phyloP scores from a whole-genome alignment of 805 yeast genomes.

The Candida qinlingensis region DNA sequence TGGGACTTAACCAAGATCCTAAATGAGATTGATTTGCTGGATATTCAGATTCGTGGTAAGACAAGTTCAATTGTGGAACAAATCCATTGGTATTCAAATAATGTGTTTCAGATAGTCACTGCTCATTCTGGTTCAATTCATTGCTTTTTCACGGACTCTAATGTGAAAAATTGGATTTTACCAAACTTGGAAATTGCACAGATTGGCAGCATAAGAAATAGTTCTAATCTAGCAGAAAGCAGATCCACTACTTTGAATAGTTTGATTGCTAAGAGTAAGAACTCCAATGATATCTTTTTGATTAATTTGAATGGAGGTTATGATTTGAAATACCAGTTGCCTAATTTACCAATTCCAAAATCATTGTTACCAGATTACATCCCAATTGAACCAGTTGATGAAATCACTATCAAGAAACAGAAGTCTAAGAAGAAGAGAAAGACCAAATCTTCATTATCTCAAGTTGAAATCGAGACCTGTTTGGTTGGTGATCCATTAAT shows the following conservation, averaged over 20 bases:
- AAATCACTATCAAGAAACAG: slow-evolving; percentile 18
- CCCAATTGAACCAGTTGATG: slow-evolving; percentile 11
- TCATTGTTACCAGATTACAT: slow-evolving; percentile 24
- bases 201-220: slow-evolving; percentile 2
- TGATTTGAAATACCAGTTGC: slow-evolving; percentile 36
- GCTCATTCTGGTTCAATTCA: slow-evolving; percentile 54
- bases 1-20: slow-evolving; percentile 59
- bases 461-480: slow-evolving; percentile 55
- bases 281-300: slow-evolving; percentile 14
- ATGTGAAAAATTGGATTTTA: slow-evolving; percentile 19
- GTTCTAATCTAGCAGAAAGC: background rate
- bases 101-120: slow-evolving; percentile 44
- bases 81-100: slow-evolving; percentile 47
- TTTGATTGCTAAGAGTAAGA: slow-evolving; percentile 1
- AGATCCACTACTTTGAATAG: background rate
- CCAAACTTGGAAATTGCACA: slow-evolving; percentile 14
- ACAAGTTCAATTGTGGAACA: slow-evolving; percentile 49
- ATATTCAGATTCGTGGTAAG: slow-evolving; percentile 57
- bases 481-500: slow-evolving; percentile 15
- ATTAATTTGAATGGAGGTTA: slow-evolving; percentile 22
- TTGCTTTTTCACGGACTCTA: slow-evolving; percentile 40
- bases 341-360: slow-evolving; percentile 25
- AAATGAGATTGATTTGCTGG: slow-evolving; percentile 45
- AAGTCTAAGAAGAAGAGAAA: slow-evolving; percentile 3
- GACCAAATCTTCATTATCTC: slow-evolving; percentile 32